phyloP scores from a whole-genome alignment of 768 basidiomycete species.

The Suillus americanus region DNA sequence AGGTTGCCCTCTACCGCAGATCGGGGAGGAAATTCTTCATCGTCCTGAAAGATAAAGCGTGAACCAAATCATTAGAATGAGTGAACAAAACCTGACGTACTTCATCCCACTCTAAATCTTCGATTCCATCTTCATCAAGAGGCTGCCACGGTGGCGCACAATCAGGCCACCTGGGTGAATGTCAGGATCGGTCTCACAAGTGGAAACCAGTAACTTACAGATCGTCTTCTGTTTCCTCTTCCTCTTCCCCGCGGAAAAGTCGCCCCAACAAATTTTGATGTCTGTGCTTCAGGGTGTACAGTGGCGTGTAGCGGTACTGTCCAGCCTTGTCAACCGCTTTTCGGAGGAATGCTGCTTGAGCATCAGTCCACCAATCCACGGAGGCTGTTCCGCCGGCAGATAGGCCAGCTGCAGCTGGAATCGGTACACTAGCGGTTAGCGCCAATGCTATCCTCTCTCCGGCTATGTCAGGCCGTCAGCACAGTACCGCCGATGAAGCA shows the following conservation, averaged over 20 bases:
- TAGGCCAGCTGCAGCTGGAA: slow-evolving; percentile 9
- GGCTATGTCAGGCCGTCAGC: slow-evolving; percentile 11
- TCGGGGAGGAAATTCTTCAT: neutral
- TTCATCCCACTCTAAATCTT: slow-evolving; percentile 13
- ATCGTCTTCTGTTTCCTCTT: slow-evolving; percentile 8
- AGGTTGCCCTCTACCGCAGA: neutral
- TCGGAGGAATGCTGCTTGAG: slow-evolving; percentile 21
- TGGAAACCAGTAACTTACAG: slow-evolving; percentile 15
- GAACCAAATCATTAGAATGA: neutral
- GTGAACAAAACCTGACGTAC: neutral
- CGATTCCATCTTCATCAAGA: slow-evolving; percentile 24
- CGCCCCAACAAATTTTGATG: neutral
- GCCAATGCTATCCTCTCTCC: slow-evolving; percentile 27
- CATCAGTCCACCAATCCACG: slow-evolving; percentile 23
- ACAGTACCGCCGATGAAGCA: neutral
- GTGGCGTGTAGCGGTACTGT: slow-evolving; percentile 25
- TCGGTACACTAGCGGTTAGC: slow-evolving; percentile 15
- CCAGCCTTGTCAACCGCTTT: slow-evolving; percentile 21
- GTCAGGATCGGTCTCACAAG: neutral
- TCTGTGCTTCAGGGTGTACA: slow-evolving; percentile 23
- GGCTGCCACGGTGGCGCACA: slow-evolving; percentile 21
- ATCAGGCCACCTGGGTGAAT: slow-evolving; percentile 24
- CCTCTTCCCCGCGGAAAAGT: slow-evolving; percentile 13
- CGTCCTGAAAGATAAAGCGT: neutral
- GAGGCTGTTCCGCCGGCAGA: slow-evolving; percentile 14